phyloP scores from a whole-genome alignment of 345 rosid species.

The Eucalyptus fibrosa region DNA sequence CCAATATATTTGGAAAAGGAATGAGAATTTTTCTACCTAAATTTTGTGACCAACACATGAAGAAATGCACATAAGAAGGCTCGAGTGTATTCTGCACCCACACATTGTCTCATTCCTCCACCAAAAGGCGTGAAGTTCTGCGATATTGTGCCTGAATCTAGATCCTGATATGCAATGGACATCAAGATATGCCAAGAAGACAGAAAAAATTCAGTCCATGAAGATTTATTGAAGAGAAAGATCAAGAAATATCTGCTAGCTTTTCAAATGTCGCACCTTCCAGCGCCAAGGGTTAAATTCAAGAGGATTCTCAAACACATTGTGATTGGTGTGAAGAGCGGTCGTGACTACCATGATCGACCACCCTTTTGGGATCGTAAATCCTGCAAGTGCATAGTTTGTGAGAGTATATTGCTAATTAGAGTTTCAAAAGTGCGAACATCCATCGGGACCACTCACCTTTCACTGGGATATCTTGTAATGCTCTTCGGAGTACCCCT shows the following conservation, averaged over 20 bases:
- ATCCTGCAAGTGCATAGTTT: background rate
- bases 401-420: background rate
- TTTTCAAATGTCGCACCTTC: background rate
- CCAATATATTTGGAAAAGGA: background rate
- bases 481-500: conserved; percentile 17
- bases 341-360: background rate
- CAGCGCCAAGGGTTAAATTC: conserved; percentile 19
- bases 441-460: background rate
- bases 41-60: conserved; percentile 7
- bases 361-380: conserved; percentile 20
- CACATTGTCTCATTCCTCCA: conserved; percentile 8
- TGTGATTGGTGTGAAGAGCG: conserved; percentile 2
- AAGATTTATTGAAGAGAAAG: background rate
- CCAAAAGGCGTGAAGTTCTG: conserved; percentile 12
- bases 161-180: background rate
- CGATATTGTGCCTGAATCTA: background rate
- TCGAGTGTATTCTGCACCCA: conserved; percentile 5
- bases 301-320: conserved; percentile 8
- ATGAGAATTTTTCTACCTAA: background rate
- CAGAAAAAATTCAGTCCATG: background rate
- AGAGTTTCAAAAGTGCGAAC: background rate
- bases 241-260: background rate
- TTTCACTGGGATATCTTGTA: conserved; percentile 3
- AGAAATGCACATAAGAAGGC: background rate
- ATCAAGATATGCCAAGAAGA: background rate